Base-by-base conservation (phyloP, 306 rosid genomes). In the Parietaria judaica region DNA sequence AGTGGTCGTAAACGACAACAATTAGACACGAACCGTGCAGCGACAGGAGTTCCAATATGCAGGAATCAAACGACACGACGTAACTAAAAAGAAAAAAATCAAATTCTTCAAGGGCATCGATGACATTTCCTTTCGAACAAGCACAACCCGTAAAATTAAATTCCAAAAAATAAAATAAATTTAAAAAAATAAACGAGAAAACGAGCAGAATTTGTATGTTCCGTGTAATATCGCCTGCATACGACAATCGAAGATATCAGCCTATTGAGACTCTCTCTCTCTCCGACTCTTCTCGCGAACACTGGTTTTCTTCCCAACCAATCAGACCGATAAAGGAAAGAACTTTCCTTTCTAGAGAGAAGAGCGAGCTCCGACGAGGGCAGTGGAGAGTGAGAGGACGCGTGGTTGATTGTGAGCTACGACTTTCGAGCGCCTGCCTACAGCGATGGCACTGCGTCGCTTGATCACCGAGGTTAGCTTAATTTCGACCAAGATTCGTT, bases 381-480 rank as follows among this genome's bases (percentile, higher is more conserved):
- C 51, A 34, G 48, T 43, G 55, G 39, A 53, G 38, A 2, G 38
- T 12, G 56, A 31, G 51, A 5, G 61, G 61, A 34, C 11, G 23
- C 5, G 62, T 8, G 62, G 7, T 41, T 41, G 38, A 51, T 51
- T 38, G 35, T 62, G 44, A 60, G 45, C 31, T 39, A 35, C 41
- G 64, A 53, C 60, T 60, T 56, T 39, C 57, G 31, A 23, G 60
- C 47, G 66, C 57, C 67, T 64, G 37, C 63, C 47, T 14, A 17
- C 44, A 41, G 63, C 38, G 72, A 83, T 85, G 96, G 86, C 95
- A 71, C 68, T 70, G 80, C 76, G 83, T 78, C 81, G 71, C 51
- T 81, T 88, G 77, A 68, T 88, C 52, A 70, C 79, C 36, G 81
- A 82, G 96, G 96, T 88, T 8, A 34, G 69, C 76, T 66, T 0